These are phyloP conservation scores for Dysphania ambrosioides DNA, from an alignment of 148 eudicot species.

Conservation along the genomic window DNA sequence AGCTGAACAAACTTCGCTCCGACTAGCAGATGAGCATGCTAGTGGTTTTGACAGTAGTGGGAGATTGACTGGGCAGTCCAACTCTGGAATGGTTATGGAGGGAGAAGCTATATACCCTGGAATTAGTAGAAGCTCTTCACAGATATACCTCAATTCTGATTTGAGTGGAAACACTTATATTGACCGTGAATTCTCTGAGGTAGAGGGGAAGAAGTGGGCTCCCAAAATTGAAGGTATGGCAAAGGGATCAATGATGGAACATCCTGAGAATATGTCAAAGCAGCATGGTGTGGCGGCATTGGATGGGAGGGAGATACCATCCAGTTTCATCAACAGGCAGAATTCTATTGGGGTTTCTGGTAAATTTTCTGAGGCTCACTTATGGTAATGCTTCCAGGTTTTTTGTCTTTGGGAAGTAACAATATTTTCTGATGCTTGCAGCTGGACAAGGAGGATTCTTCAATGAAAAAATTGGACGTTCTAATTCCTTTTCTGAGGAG, in stretches of 20 bases:
- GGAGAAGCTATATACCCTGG: constrained; percentile 41
- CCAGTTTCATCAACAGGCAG: constrained; percentile 46
- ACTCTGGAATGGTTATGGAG: constrained; percentile 45
- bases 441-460: constrained; percentile 50
- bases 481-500: constrained; percentile 43
- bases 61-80: constrained; percentile 41
- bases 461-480: constrained; percentile 40
- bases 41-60: constrained; percentile 40
- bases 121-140: constrained; percentile 42
- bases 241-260: constrained; percentile 42
- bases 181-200: constrained; percentile 36
- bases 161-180: constrained; percentile 30
- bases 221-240: constrained; percentile 32
- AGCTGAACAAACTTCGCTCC: constrained; percentile 43
- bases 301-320: constrained; percentile 38
- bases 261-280: constrained; percentile 38
- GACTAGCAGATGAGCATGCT: constrained; percentile 36
- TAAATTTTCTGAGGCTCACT: constrained; percentile 27
- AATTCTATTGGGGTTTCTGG: constrained; percentile 50
- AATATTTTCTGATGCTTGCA: constrained; percentile 31
- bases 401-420: neutral
- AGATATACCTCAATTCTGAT: constrained; percentile 31
- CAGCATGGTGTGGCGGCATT: constrained; percentile 39
- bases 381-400: constrained; percentile 3
- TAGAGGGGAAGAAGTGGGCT: constrained; percentile 35